These are phyloP conservation scores for Backusella circina DNA, from an alignment of 192 early-diverging fungal genomes.

Conservation along the genomic window DNA sequence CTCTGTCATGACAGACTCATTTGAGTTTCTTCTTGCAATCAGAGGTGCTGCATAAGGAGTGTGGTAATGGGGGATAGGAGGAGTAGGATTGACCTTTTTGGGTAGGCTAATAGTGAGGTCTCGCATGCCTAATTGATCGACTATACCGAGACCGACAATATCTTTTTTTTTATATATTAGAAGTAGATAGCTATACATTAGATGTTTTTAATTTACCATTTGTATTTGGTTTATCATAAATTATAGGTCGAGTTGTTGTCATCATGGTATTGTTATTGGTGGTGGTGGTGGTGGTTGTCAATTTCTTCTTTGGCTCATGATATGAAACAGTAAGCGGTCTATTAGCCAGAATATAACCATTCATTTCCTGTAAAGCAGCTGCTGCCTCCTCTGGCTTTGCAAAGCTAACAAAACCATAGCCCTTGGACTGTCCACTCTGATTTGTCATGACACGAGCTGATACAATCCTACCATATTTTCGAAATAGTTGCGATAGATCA, in stretches of 20 bases:
- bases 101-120: not conserved
- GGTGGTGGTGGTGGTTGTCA: not conserved
- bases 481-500: constrained; percentile 89
- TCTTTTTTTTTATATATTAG: not conserved
- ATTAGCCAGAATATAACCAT: constrained; percentile 72
- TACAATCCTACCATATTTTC: constrained; percentile 84
- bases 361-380: constrained; percentile 88
- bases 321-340: constrained; percentile 92
- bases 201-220: not conserved
- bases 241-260: not conserved
- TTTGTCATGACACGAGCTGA: constrained; percentile 87
- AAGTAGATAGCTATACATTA: not conserved
- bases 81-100: not conserved
- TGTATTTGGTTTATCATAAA: not conserved
- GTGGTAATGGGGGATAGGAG: not conserved
- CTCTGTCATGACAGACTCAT: constrained; percentile 37
- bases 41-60: not conserved
- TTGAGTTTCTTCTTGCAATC: constrained; percentile 27
- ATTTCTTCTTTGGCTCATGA: constrained; percentile 83
- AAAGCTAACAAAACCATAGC: constrained; percentile 96
- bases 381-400: constrained; percentile 87
- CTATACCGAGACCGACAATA: not conserved
- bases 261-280: not conserved
- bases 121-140: not conserved
- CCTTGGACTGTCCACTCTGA: constrained; percentile 71